Evolutionary conservation across 1,139 yeast genomes (phyloP), one percentile per base, ranked within the genome.

Genomic region (Taiozyma sp.): DNA sequence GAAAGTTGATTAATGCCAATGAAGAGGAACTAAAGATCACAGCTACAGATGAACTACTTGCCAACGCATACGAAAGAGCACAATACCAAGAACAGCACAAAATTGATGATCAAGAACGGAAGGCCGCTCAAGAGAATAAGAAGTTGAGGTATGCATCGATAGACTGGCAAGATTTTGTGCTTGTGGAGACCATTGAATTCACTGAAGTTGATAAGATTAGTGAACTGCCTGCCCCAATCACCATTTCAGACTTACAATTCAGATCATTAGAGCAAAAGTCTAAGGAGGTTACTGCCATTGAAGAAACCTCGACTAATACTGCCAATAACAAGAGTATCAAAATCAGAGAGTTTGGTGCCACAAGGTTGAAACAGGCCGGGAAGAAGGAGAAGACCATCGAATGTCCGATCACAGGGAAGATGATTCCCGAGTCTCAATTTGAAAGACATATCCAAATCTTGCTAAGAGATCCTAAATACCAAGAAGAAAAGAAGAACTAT

Each of bases 151-250:
- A 76, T 68, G 91, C 95, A 0, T 79, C 85, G 32, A 84, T 89
- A 28, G 91, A 91, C 66, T 93, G 99, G 99, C 84, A 84, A 54
- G 88, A 87, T 55, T 90, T 90, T 62, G 72, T 76, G 2, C 72
- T 89, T 19, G 86, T 87, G 4, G 90, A 84, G 47, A 81, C 84
- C 2, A 73, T 89, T 13, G 80, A 77, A 49, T 85, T 90, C 60
- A 81, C 80, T 40, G 83, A 81, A 2, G 72, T 82, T 1, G 96
- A 88, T 64, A 74, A 75, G 50, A 81, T 77, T 16, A 76, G 78
- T 9, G 85, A 80, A 48, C 69, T 86, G 50, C 80, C 86, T 1
- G 66, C 72, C 2, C 93, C 97, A 0, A 62, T 85, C 51, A 69
- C 75, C n/a, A 64, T 81, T 53, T 74, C 79, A 6, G 85, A 83